A percentile compares a stretch with the other conserved stretches of the same genome.
Conservation (phyloP, 768 basidiomycete genomes). For the Cyclocybe cylindracea region DNA sequence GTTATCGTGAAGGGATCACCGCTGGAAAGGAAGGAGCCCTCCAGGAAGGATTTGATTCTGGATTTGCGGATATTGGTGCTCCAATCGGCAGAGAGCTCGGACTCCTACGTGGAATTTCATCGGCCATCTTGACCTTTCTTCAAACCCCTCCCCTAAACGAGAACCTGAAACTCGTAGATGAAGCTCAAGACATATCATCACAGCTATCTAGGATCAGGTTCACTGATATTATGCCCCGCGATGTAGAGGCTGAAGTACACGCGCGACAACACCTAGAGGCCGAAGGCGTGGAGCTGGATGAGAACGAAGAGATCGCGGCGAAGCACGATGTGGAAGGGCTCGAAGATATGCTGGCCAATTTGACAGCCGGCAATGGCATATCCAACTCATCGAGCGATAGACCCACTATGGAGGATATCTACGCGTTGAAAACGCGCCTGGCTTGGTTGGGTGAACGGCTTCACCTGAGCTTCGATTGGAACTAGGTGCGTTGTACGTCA, state of each 20-base stretch:
- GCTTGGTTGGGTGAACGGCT: slow-evolving; percentile 29
- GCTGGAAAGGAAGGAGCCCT: slow-evolving; percentile 86
- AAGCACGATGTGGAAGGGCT: slow-evolving; percentile 53
- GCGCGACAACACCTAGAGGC: slow-evolving; percentile 61
- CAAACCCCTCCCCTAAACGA: slow-evolving; percentile 25
- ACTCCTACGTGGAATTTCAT: slow-evolving; percentile 67
- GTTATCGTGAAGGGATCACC: slow-evolving; percentile 96
- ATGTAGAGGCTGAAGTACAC: slow-evolving; percentile 79
- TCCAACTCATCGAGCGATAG: slow-evolving; percentile 14
- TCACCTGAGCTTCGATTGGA: slow-evolving; percentile 27
- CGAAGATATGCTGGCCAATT: slow-evolving; percentile 54
- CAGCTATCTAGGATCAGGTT: slow-evolving; percentile 64
- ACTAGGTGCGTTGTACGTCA: slow-evolving; percentile 4
- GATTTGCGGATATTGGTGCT: slow-evolving; percentile 71
- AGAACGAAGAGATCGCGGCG: slow-evolving; percentile 43
- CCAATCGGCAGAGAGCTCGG: slow-evolving; percentile 82
- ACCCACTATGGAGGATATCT: slow-evolving; percentile 42
- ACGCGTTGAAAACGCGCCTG: slow-evolving; percentile 37
- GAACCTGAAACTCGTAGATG: slow-evolving; percentile 30
- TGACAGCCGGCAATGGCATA: slow-evolving; percentile 32
- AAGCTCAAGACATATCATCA: slow-evolving; percentile 54
- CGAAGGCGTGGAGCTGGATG: slow-evolving; percentile 35
- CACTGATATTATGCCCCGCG: slow-evolving; percentile 71
- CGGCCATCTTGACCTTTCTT: slow-evolving; percentile 63
- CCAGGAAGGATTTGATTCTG: slow-evolving; percentile 89